Conservation (phyloP, 2,329 filamentous ascomycete species). For the Stylonectria norvegica region DNA sequence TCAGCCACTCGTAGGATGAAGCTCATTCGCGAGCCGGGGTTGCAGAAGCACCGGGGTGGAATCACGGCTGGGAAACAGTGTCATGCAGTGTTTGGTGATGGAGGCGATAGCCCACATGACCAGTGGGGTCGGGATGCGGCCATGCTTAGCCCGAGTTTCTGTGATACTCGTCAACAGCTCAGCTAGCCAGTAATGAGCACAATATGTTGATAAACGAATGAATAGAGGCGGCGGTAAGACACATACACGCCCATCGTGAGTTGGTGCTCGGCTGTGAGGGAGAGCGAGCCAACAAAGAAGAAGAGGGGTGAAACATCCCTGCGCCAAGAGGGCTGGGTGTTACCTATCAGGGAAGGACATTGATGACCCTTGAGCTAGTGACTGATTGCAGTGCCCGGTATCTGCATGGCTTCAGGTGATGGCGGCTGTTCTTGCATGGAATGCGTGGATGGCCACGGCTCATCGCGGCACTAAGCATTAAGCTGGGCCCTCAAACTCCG, state of each 20-base stretch:
- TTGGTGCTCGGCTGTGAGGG: slow-evolving; percentile 12
- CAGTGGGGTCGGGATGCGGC: slow-evolving; percentile 2
- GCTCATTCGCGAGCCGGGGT: slow-evolving; percentile 9
- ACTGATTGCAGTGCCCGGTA: neutral
- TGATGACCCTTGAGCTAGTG: neutral
- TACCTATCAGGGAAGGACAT: slow-evolving; percentile 4
- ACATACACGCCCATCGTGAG: slow-evolving; percentile 4
- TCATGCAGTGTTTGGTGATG: slow-evolving; percentile 18
- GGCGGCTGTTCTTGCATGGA: neutral
- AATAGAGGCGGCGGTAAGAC: neutral
- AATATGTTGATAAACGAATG: neutral
- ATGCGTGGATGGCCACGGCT: slow-evolving; percentile 6
- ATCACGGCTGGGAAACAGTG: slow-evolving; percentile 7
- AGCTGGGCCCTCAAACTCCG: neutral
- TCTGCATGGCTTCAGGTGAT: slow-evolving; percentile 14
- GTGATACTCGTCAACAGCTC: slow-evolving; percentile 1
- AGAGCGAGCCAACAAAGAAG: slow-evolving; percentile 8
- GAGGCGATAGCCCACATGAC: slow-evolving; percentile 17
- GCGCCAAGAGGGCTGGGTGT: slow-evolving; percentile 1
- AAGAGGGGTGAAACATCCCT: slow-evolving; percentile 3
- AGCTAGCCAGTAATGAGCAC: slow-evolving; percentile 1
- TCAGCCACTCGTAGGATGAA: slow-evolving; percentile 17
- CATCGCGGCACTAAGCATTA: slow-evolving; percentile 1
- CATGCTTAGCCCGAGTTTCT: too few relatives aligned
- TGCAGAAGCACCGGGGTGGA: slow-evolving; percentile 5